These are phyloP conservation scores for Mortierella sp. DNA, from an alignment of 371 early-diverging fungal genomes.

Conservation along the genomic window DNA sequence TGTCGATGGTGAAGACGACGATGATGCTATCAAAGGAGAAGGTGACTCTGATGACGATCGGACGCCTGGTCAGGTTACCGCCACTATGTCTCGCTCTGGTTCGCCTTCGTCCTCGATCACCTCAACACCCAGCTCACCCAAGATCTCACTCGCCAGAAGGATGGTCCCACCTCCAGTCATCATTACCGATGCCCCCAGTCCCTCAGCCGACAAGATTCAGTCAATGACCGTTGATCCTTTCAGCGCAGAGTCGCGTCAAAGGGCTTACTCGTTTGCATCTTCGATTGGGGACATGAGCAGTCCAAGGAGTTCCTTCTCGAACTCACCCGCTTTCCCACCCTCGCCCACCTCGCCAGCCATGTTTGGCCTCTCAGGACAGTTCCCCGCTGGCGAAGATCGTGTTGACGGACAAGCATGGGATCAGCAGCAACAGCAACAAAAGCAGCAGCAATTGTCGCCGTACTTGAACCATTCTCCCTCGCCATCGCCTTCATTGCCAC, in stretches of 20 bases:
- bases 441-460: conserved; percentile 32
- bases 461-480: conserved; percentile 16
- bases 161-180: conserved; percentile 25
- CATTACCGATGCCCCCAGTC: conserved; percentile 35
- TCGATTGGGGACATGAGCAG: conserved; percentile 14
- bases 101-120: conserved; percentile 8
- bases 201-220: conserved; percentile 2
- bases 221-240: conserved; percentile 13
- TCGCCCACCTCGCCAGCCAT: neutral
- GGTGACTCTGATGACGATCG: conserved; percentile 18
- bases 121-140: conserved; percentile 20
- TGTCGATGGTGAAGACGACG: conserved; percentile 21
- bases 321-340: conserved; percentile 27
- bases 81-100: neutral
- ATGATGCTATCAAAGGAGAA: conserved; percentile 15
- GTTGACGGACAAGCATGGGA: neutral
- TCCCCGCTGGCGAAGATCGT: conserved; percentile 12
- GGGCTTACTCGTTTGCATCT: conserved; percentile 8
- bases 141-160: neutral
- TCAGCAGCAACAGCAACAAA: conserved; percentile 14
- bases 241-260: conserved; percentile 1
- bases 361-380: conserved; percentile 16
- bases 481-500: conserved; percentile 39
- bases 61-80: neutral
- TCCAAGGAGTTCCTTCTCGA: conserved; percentile 18